Conservation (phyloP, 148 eudicot genomes). For the Persicaria maculosa region DNA sequence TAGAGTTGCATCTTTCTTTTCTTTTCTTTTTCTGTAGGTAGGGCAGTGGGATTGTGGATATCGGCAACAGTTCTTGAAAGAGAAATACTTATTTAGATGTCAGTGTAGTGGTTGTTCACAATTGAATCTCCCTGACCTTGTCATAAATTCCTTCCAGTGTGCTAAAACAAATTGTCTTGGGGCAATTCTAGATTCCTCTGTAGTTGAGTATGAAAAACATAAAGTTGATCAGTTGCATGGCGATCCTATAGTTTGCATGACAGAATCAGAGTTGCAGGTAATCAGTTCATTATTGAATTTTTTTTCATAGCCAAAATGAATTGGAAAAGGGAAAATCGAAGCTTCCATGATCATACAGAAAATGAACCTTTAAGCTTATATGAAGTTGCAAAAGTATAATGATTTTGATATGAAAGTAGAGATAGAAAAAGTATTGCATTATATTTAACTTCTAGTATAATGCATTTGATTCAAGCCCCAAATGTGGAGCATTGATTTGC, state of each 20-base stretch:
- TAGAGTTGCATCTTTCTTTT: neutral
- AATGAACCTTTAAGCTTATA: neutral
- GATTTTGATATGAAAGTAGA: neutral
- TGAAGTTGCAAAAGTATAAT: slow-evolving; percentile 1
- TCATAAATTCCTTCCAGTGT: slow-evolving; percentile 61
- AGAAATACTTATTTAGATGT: slow-evolving; percentile 68
- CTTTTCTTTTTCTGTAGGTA: slow-evolving; percentile 37
- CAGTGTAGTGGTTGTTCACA: slow-evolving; percentile 60
- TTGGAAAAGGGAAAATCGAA: neutral
- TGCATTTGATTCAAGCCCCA: neutral
- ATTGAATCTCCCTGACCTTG: slow-evolving; percentile 68
- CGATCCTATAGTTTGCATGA: slow-evolving; percentile 19
- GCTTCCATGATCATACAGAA: neutral
- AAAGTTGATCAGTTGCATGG: slow-evolving; percentile 27
- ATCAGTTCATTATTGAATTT: neutral
- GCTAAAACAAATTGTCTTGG: slow-evolving; percentile 55
- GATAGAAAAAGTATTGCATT: slow-evolving; percentile 1
- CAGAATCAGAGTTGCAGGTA: slow-evolving; percentile 20
- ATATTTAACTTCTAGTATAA: neutral
- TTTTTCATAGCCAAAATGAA: neutral
- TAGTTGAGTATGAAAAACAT: slow-evolving; percentile 36
- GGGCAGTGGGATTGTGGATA: slow-evolving; percentile 58
- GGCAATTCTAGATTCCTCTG: slow-evolving; percentile 48
- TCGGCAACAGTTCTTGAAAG: slow-evolving; percentile 49
- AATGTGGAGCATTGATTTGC: neutral